Evolutionary conservation across 345 rosid genomes (phyloP).

Genomic region (thale cress (Arabidopsis thaliana)): DNA sequence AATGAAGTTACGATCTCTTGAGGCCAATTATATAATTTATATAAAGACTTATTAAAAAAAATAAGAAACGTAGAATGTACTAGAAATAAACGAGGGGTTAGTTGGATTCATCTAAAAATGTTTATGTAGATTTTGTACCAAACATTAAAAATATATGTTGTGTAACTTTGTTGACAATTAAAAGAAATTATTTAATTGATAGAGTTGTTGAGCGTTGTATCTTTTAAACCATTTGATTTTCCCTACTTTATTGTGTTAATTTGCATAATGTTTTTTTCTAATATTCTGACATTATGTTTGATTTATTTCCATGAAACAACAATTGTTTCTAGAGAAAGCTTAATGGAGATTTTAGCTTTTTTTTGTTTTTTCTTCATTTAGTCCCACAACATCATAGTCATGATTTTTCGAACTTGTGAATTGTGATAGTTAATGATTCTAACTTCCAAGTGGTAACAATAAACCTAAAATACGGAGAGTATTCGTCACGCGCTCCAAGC

Average conservation of each 20-base stretch:
- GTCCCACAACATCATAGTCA: too few species aligned
- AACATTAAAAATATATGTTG: slow-evolving; percentile 37
- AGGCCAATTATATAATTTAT: slow-evolving; percentile 10
- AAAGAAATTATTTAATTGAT: slow-evolving; percentile 1
- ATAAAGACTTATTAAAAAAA: not conserved
- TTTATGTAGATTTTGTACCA: slow-evolving; percentile 34
- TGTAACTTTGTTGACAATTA: slow-evolving; percentile 39
- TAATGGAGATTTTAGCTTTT: not conserved
- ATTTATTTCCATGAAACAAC: slow-evolving; percentile 15
- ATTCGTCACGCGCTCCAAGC: not conserved
- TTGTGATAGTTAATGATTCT: too few species aligned
- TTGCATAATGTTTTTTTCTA: not conserved
- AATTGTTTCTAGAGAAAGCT: not conserved
- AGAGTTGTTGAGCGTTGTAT: slow-evolving; percentile 32
- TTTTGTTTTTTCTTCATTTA: too few species aligned
- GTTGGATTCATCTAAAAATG: slow-evolving; percentile 37
- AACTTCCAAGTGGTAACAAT: not conserved
- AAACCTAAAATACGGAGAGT: not conserved
- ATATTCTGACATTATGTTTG: slow-evolving; percentile 10
- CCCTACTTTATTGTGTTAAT: not conserved
- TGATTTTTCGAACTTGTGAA: too few species aligned
- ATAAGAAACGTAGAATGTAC: slow-evolving; percentile 32
- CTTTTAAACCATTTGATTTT: slow-evolving; percentile 1
- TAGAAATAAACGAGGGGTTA: slow-evolving; percentile 28
- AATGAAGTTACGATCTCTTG: slow-evolving; percentile 11